Conservation (phyloP, 805 yeast species). For the Candida taoyuanica region DNA sequence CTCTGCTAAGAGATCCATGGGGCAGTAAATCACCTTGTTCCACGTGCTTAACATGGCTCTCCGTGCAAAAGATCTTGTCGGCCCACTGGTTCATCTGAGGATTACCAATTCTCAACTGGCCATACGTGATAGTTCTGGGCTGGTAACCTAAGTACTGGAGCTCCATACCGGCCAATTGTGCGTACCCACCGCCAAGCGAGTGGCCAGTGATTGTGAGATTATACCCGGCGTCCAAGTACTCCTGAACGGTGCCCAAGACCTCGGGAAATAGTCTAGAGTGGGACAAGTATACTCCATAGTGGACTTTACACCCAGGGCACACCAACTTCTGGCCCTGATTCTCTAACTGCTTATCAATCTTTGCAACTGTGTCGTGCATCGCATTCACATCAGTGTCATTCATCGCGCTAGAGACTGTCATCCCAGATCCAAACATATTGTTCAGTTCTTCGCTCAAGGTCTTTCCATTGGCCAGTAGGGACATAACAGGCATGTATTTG, state of each 20-base stretch:
- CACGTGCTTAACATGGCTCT: conserved; percentile 24
- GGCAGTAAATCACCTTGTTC: conserved; percentile 29
- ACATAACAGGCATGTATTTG: conserved; percentile 40
- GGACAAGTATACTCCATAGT: conserved; percentile 57
- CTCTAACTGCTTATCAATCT: neutral
- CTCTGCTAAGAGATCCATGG: conserved; percentile 39
- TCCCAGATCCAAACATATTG: neutral
- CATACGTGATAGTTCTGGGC: conserved; percentile 55
- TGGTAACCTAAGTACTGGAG: conserved; percentile 38
- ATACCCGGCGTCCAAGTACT: conserved; percentile 40
- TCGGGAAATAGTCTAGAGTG: conserved; percentile 37
- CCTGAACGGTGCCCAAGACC: conserved; percentile 31
- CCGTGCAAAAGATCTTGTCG: conserved; percentile 43
- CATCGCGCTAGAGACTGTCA: neutral
- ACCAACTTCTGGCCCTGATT: neutral
- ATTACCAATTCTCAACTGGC: conserved; percentile 64
- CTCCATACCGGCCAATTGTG: conserved; percentile 51
- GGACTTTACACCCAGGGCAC: conserved; percentile 44
- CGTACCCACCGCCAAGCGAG: conserved; percentile 72
- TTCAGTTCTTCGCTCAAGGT: neutral
- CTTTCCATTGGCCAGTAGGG: neutral
- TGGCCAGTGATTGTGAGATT: conserved; percentile 60
- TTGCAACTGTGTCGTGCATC: neutral
- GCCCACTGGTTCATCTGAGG: conserved; percentile 43
- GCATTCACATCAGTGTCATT: neutral